Conservation (phyloP, 176 grass and related monocot species). For the Calamus simplicifolius region DNA sequence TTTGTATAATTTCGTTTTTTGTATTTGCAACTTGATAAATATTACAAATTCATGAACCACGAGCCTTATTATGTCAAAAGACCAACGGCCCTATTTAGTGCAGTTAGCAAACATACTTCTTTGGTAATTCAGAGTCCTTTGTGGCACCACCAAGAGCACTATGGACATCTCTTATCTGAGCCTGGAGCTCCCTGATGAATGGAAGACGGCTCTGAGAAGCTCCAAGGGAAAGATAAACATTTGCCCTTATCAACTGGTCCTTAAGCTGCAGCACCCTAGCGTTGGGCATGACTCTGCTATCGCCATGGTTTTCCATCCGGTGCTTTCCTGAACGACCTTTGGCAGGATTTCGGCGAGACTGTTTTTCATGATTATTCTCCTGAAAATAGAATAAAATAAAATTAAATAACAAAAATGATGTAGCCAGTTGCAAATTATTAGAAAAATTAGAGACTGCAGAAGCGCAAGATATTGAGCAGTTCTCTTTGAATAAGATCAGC, state of each 20-base stretch:
- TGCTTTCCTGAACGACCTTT: background rate
- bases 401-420: no score
- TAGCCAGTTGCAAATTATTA: no score
- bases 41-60: no score
- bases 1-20: no score
- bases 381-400: background rate
- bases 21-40: no score
- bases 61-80: no score
- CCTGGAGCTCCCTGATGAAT: constrained; percentile 59
- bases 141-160: constrained; percentile 73
- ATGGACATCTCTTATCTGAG: constrained; percentile 69
- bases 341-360: background rate
- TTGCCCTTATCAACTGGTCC: constrained; percentile 89
- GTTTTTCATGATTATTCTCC: constrained; percentile 5
- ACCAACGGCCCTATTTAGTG: no score
- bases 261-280: constrained; percentile 54
- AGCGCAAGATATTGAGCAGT: no score
- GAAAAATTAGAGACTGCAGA: no score
- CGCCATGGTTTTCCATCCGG: background rate
- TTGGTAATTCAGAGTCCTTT: constrained; percentile 75
- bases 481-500: no score
- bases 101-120: constrained; percentile 35
- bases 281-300: constrained; percentile 27
- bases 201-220: constrained; percentile 51
- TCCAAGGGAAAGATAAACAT: constrained; percentile 73